Evolutionary conservation across 2,329 filamentous ascomycete species (phyloP).

Genomic region (Ceratocystiopsis minuta): DNA sequence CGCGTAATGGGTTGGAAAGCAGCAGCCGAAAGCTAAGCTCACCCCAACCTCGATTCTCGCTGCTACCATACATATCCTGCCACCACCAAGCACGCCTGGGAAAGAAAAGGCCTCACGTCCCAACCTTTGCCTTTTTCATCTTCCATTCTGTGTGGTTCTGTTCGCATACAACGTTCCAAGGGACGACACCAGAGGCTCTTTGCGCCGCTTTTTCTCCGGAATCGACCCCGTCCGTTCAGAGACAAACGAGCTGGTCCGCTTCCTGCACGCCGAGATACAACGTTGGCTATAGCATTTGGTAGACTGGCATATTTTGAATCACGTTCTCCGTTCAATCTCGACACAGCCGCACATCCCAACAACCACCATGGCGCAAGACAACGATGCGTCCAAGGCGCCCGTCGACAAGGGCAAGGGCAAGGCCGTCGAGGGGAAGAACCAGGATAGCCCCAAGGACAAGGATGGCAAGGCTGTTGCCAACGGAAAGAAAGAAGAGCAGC

Average conservation of each 20-base stretch:
- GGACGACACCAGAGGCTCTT: background rate
- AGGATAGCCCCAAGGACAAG: slow-evolving; percentile 42
- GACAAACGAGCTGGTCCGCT: background rate
- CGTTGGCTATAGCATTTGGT: too few species aligned
- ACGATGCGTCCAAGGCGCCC: slow-evolving; percentile 61
- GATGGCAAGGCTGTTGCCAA: slow-evolving; percentile 54
- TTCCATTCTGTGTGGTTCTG: background rate
- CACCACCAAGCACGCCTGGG: too few species aligned
- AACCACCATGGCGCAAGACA: slow-evolving; percentile 70
- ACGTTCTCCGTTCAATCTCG: too few species aligned
- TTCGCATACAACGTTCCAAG: background rate
- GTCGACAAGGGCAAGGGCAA: slow-evolving; percentile 92
- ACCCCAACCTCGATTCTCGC: too few species aligned
- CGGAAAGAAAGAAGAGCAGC: slow-evolving; percentile 57
- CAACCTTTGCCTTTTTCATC: too few species aligned
- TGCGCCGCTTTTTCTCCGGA: background rate
- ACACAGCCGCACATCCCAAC: background rate
- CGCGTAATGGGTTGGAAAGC: slow-evolving; percentile 14
- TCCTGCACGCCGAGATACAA: background rate
- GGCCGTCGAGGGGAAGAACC: slow-evolving; percentile 49
- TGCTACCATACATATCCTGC: too few species aligned
- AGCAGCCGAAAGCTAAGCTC: slow-evolving; percentile 6
- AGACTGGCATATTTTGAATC: too few species aligned
- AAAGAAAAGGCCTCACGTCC: too few species aligned
- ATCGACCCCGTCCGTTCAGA: background rate